Conservation (phyloP, 169 alveolate species). For the Plasmodium sp. region DNA sequence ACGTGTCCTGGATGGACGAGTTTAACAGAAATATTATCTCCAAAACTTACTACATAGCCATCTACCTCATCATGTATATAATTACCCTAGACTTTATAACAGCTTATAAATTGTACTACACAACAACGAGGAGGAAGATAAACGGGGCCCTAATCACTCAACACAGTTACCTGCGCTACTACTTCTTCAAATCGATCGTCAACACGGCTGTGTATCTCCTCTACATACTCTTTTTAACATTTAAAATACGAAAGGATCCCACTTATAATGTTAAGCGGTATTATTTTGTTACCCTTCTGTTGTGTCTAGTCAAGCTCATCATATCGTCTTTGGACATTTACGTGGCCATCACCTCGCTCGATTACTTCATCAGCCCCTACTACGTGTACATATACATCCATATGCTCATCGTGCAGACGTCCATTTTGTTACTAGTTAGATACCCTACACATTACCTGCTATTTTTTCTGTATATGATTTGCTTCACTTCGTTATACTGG, state of each 20-base stretch:
- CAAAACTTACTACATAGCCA: constrained; percentile 23
- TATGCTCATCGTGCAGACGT: constrained; percentile 50
- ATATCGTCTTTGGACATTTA: constrained; percentile 33
- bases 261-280: constrained; percentile 51
- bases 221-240: constrained; percentile 7
- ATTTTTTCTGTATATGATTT: constrained; percentile 16
- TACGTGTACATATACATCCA: constrained; percentile 55
- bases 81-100: constrained; percentile 39
- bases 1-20: constrained; percentile 79
- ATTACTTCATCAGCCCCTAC: constrained; percentile 46
- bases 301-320: constrained; percentile 39
- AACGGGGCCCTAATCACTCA: not conserved
- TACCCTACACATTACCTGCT: constrained; percentile 67
- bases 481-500: constrained; percentile 49
- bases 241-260: constrained; percentile 12
- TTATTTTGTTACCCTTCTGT: constrained; percentile 70
- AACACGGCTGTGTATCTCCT: constrained; percentile 12
- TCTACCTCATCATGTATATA: constrained; percentile 42
- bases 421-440: constrained; percentile 59
- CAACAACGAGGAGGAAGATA: not conserved
- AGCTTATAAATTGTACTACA: constrained; percentile 37
- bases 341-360: constrained; percentile 44
- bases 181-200: not conserved
- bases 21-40: constrained; percentile 74
- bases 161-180: constrained; percentile 9